These are phyloP conservation scores for Stephania cephalantha DNA, from an alignment of 164 flowering plant genomes.

Conservation along the genomic window DNA sequence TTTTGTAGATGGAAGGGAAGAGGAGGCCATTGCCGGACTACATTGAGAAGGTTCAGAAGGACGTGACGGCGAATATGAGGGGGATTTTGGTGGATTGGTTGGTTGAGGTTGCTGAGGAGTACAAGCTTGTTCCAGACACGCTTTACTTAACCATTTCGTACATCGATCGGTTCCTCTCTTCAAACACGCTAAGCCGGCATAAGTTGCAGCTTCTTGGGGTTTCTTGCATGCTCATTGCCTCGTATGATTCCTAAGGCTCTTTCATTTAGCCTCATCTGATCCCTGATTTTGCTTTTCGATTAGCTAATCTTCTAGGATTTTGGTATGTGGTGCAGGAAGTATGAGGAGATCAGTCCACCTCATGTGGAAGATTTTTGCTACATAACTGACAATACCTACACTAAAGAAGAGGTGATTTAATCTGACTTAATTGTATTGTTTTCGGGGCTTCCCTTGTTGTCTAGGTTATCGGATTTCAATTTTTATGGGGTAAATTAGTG, in stretches of 20 bases:
- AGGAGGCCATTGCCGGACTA: constrained; percentile 51
- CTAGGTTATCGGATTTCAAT: not conserved
- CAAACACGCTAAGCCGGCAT: constrained; percentile 30
- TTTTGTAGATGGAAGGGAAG: constrained; percentile 36
- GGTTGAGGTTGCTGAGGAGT: constrained; percentile 75
- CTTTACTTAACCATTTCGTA: constrained; percentile 57
- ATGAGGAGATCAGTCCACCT: constrained; percentile 88
- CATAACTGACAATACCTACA: constrained; percentile 85
- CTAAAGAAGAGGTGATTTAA: constrained; percentile 52
- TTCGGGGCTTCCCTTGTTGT: not conserved
- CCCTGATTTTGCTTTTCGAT: not conserved
- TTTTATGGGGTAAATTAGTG: not conserved
- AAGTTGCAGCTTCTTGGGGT: constrained; percentile 75
- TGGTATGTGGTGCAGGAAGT: constrained; percentile 43
- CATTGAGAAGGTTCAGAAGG: constrained; percentile 53
- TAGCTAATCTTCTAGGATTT: not conserved
- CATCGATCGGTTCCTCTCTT: constrained; percentile 59
- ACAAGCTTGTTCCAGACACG: constrained; percentile 56
- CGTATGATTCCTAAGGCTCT: constrained; percentile 39
- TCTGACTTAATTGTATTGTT: not conserved
- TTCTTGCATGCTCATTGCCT: constrained; percentile 80
- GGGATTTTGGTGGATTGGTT: constrained; percentile 69
- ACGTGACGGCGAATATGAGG: constrained; percentile 54
- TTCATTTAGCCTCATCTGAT: not conserved
- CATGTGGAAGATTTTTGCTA: constrained; percentile 74